A percentile compares a stretch with the other conserved stretches of the same genome.
Evolutionary conservation across 768 basidiomycete species (phyloP).

Genomic region (Tylopilus plumbeoviolaceoides): DNA sequence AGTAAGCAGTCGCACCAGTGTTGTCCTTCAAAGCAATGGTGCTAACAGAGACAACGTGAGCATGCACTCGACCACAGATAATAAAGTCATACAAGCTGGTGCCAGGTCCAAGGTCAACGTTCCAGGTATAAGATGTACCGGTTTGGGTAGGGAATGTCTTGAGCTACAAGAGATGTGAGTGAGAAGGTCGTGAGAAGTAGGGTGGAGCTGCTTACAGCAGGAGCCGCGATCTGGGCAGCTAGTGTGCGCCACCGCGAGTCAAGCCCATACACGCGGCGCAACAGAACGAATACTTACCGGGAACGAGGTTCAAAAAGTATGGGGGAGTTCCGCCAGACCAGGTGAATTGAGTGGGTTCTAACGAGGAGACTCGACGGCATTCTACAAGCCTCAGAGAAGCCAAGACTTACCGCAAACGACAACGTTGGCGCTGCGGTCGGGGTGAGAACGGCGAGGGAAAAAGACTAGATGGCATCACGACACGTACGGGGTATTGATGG

Average conservation of each 20-base stretch:
- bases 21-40: constrained; percentile 54
- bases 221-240: constrained; percentile 52
- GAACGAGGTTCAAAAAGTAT: constrained; percentile 57
- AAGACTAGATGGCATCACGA: not conserved
- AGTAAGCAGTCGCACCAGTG: constrained; percentile 51
- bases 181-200: not conserved
- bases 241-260: not conserved
- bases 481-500: constrained; percentile 69
- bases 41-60: constrained; percentile 32
- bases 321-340: constrained; percentile 54
- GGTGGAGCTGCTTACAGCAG: constrained; percentile 40
- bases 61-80: not conserved
- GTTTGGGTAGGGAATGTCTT: constrained; percentile 47
- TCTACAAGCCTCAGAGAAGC: not conserved
- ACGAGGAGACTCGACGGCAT: not conserved
- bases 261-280: not conserved
- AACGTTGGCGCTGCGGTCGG: constrained; percentile 31
- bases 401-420: constrained; percentile 48
- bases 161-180: constrained; percentile 38
- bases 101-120: constrained; percentile 42
- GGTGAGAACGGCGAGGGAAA: not conserved
- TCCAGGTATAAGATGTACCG: constrained; percentile 50
- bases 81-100: constrained; percentile 40
- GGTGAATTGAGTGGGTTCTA: constrained; percentile 56
- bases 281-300: constrained; percentile 39